Percentiles rank a stretch among this genome's conserved stretches.
phyloP scores from a whole-genome alignment of 1,139 yeast genomes.

The Groenewaldozyma auringiensis region DNA sequence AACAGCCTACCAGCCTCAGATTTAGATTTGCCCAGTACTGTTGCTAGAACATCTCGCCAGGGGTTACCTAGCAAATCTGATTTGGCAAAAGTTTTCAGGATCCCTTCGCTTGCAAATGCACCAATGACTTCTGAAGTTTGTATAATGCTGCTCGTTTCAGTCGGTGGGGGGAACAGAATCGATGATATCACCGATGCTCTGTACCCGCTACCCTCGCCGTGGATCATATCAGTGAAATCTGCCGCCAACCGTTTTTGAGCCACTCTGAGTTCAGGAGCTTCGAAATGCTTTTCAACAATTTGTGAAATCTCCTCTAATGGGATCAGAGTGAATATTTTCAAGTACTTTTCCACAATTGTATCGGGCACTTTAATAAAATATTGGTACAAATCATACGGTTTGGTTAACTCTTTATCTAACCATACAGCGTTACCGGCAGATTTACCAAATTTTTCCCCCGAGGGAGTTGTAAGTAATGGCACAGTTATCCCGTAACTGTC shows the following conservation, averaged over 20 bases:
- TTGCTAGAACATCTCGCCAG: constrained; percentile 33
- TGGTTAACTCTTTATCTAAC: constrained; percentile 62
- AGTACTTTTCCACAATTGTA: constrained; percentile 58
- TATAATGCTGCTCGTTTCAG: background rate
- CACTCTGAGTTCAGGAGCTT: constrained; percentile 52
- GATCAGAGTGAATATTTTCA: constrained; percentile 71
- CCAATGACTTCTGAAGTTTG: constrained; percentile 39
- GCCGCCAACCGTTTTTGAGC: constrained; percentile 76
- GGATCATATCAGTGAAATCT: constrained; percentile 81
- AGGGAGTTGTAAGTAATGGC: constrained; percentile 79
- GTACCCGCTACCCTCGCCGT: constrained; percentile 70
- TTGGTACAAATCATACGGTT: constrained; percentile 79
- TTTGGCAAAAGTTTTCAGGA: constrained; percentile 40
- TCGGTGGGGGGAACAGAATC: constrained; percentile 47
- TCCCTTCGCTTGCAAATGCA: constrained; percentile 56
- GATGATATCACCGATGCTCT: constrained; percentile 58
- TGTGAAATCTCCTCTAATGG: constrained; percentile 53
- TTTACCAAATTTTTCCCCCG: constrained; percentile 93
- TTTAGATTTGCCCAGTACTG: constrained; percentile 39
- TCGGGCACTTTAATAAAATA: constrained; percentile 78
- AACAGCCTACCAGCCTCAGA: constrained; percentile 57
- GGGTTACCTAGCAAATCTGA: constrained; percentile 33
- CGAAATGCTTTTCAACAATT: constrained; percentile 45
- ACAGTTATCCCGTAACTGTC: constrained; percentile 74
- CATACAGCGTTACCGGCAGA: constrained; percentile 96